phyloP scores from a whole-genome alignment of 2,329 filamentous ascomycete species.

The Xylariales sp. region DNA sequence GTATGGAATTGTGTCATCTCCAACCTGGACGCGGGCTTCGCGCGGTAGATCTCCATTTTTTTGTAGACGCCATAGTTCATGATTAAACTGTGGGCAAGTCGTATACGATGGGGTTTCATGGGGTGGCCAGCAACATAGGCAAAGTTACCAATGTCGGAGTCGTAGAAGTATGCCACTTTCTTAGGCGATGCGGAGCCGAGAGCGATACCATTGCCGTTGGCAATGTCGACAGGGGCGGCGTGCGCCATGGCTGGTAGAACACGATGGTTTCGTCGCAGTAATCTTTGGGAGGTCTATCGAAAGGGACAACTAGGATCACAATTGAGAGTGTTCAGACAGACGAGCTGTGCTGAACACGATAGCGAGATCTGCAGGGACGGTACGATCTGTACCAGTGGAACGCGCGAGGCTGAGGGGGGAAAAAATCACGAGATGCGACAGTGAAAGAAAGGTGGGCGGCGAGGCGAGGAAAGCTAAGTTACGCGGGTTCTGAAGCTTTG shows the following conservation, averaged over 20 bases:
- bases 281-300: not conserved
- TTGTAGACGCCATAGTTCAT: slow-evolving; percentile 95
- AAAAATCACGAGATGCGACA: no score
- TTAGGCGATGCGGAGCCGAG: slow-evolving; percentile 50
- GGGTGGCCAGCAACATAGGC: slow-evolving; percentile 95
- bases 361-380: no score
- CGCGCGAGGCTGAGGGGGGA: no score
- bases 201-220: slow-evolving; percentile 44
- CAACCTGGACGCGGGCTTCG: slow-evolving; percentile 80
- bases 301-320: no score
- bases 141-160: slow-evolving; percentile 97
- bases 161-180: slow-evolving; percentile 97
- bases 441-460: no score
- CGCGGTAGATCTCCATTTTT: slow-evolving; percentile 92
- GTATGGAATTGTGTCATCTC: slow-evolving; percentile 95
- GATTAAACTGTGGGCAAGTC: slow-evolving; percentile 90
- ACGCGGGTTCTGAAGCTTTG: no score
- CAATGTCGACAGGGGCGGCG: slow-evolving; percentile 48
- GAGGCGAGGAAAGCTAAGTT: no score
- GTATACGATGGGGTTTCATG: slow-evolving; percentile 97
- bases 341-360: no score
- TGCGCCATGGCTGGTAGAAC: slow-evolving; percentile 37
- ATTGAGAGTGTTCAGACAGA: no score
- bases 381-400: no score
- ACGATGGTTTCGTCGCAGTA: no score